Evolutionary conservation across 352 stramenopile genomes (phyloP).

Genomic region (Phytophthora niederhauseri): DNA sequence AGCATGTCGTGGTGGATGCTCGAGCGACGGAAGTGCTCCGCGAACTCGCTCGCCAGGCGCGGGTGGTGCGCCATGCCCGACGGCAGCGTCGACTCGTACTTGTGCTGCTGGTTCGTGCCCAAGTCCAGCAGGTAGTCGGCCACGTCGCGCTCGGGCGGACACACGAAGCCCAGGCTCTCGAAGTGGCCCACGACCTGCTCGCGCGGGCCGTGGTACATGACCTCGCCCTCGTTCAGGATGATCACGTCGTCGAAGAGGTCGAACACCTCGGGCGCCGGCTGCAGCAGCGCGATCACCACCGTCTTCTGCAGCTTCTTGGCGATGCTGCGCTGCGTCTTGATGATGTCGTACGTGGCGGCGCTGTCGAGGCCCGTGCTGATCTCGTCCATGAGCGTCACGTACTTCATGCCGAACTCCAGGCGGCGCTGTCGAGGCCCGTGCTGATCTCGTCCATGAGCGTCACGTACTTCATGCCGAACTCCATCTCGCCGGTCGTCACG

Average conservation of each 20-base stretch:
- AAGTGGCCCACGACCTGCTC: conserved; percentile 59
- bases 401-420: conserved; percentile 86
- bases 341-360: conserved; percentile 64
- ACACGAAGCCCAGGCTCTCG: conserved; percentile 29
- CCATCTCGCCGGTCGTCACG: conserved; percentile 88
- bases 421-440: conserved; percentile 59
- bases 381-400: conserved; percentile 82
- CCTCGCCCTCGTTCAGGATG: conserved; percentile 27
- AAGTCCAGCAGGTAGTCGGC: conserved; percentile 54
- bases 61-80: conserved; percentile 15
- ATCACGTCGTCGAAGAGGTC: conserved; percentile 30
- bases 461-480: conserved; percentile 76
- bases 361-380: conserved; percentile 67
- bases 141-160: conserved; percentile 41
- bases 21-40: conserved; percentile 28
- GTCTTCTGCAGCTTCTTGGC: conserved; percentile 56
- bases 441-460: conserved; percentile 84
- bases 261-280: conserved; percentile 74
- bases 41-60: conserved; percentile 31
- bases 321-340: conserved; percentile 51
- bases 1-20: conserved; percentile 25
- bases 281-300: conserved; percentile 76
- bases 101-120: conserved; percentile 39
- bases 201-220: conserved; percentile 34
- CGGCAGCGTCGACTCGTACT: conserved; percentile 30